Conservation (phyloP, 2,329 filamentous ascomycete species). For the Cercospora citrullina region DNA sequence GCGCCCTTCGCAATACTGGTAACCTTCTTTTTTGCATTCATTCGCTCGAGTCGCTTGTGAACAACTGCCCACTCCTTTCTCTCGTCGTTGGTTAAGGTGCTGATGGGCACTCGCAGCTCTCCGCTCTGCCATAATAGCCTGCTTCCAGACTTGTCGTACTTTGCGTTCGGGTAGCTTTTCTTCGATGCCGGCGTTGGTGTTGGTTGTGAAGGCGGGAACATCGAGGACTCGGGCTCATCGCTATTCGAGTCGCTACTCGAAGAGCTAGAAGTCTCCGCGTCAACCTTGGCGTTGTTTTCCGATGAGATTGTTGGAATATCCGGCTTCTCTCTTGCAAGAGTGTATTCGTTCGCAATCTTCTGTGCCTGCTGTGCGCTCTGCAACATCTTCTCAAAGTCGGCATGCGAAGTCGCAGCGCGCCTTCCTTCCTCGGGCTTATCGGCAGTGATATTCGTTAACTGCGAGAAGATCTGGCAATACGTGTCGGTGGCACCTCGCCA, state of each 20-base stretch:
- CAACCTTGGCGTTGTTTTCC: neutral
- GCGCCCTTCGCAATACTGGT: neutral
- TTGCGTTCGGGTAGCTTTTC: neutral
- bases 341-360: constrained; percentile 22
- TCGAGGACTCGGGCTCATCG: neutral
- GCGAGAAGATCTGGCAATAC: constrained; percentile 34
- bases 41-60: constrained; percentile 6
- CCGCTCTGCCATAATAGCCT: constrained; percentile 14
- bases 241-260: neutral
- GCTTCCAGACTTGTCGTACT: constrained; percentile 14
- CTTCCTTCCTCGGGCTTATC: constrained; percentile 31
- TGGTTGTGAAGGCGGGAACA: constrained; percentile 10
- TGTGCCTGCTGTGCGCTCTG: constrained; percentile 28
- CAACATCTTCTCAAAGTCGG: constrained; percentile 30
- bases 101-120: constrained; percentile 1
- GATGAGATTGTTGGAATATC: neutral
- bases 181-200: constrained; percentile 9
- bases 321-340: constrained; percentile 13
- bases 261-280: neutral
- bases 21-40: constrained; percentile 15
- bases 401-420: constrained; percentile 26
- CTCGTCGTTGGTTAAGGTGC: constrained; percentile 1
- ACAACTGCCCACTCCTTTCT: constrained; percentile 13
- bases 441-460: constrained; percentile 31
- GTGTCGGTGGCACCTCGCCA: constrained; percentile 33